These are phyloP conservation scores for maize (Zea mays) DNA, from an alignment of 176 grass and related monocot genomes.

Conservation along the genomic window DNA sequence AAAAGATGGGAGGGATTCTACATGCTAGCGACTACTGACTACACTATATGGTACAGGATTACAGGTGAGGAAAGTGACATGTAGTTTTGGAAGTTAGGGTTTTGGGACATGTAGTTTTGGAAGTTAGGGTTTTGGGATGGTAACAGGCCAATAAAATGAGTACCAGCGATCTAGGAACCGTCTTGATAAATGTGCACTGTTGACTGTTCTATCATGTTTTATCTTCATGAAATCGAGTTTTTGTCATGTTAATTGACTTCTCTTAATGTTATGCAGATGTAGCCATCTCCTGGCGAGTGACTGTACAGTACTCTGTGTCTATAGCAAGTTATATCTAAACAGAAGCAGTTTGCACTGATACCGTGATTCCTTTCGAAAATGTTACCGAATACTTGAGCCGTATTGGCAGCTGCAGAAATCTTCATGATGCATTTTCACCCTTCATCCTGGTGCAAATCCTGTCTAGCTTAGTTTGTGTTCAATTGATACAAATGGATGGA, in stretches of 20 bases:
- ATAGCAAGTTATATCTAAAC: constrained; percentile 38
- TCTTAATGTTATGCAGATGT: constrained; percentile 42
- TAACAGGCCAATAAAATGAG: constrained; percentile 12
- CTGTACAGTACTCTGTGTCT: constrained; percentile 42
- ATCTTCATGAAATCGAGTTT: not conserved
- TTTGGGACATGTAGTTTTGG: too few relatives aligned
- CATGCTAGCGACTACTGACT: constrained; percentile 40
- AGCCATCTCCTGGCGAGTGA: constrained; percentile 35
- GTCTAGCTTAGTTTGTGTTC: constrained; percentile 9
- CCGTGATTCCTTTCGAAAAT: constrained; percentile 16
- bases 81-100: constrained; percentile 39
- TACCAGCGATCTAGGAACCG: not conserved
- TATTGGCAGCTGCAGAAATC: constrained; percentile 23
- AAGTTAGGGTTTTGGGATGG: constrained; percentile 33
- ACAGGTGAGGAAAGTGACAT: constrained; percentile 50
- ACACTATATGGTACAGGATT: constrained; percentile 45
- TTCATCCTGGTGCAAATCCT: not conserved
- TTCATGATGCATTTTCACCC: not conserved
- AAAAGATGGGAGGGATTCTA: constrained; percentile 49
- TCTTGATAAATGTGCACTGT: constrained; percentile 1
- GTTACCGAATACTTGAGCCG: constrained; percentile 26
- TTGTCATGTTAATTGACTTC: not conserved
- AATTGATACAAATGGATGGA: constrained; percentile 11
- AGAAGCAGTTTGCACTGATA: constrained; percentile 28
- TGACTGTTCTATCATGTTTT: constrained; percentile 19